These are phyloP conservation scores for Penicillium canescens DNA, from an alignment of 495 filamentous ascomycete genomes.

Conservation along the genomic window DNA sequence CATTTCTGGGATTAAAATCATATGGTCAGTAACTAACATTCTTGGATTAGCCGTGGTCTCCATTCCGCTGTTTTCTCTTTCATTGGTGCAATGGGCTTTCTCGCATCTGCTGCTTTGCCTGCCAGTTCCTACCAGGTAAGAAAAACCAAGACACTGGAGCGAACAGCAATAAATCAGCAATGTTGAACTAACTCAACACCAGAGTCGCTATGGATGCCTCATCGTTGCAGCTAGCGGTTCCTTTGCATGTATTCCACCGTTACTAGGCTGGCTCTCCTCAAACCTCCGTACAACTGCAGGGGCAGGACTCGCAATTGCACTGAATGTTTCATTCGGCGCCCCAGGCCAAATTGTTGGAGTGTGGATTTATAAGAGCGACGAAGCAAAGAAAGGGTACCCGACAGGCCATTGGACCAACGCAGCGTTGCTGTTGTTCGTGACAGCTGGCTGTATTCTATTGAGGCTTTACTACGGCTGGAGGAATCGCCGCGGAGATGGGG, in stretches of 20 bases:
- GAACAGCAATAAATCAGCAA: not conserved
- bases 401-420: constrained; percentile 63
- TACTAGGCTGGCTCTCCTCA: constrained; percentile 69
- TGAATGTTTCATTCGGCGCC: constrained; percentile 66
- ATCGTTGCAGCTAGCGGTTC: constrained; percentile 64
- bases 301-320: constrained; percentile 64
- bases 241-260: constrained; percentile 59
- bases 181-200: not conserved
- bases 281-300: constrained; percentile 65
- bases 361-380: constrained; percentile 69
- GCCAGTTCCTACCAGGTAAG: constrained; percentile 54
- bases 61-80: constrained; percentile 59
- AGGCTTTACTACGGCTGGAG: constrained; percentile 40
- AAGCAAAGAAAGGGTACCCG: constrained; percentile 61
- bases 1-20: not conserved
- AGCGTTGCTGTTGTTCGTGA: constrained; percentile 44
- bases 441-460: constrained; percentile 35
- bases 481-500: constrained; percentile 21
- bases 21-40: not conserved
- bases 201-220: constrained; percentile 65
- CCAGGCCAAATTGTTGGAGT: constrained; percentile 71
- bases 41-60: constrained; percentile 45
- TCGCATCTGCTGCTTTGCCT: constrained; percentile 64
- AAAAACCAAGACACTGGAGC: not conserved
- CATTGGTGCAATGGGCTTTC: constrained; percentile 65